These are phyloP conservation scores for Populus ilicifolia DNA, from an alignment of 345 rosid species.

Conservation along the genomic window DNA sequence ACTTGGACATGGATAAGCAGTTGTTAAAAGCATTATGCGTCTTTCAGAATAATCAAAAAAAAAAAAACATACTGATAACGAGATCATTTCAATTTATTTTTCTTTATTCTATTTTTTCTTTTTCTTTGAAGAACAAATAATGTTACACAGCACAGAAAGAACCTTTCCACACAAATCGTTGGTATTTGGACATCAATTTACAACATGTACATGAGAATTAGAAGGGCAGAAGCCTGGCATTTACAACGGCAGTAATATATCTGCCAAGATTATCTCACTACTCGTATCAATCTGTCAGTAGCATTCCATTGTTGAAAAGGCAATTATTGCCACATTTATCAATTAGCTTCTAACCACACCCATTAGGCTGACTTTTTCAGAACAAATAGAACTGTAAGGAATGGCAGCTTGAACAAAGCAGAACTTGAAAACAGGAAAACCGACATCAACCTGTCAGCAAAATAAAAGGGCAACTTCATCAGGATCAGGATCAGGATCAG, in stretches of 20 bases:
- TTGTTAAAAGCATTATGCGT: not conserved
- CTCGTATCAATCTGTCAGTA: constrained; percentile 53
- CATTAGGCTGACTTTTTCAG: constrained; percentile 21
- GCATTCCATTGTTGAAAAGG: constrained; percentile 24
- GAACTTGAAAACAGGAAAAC: constrained; percentile 12
- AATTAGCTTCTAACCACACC: constrained; percentile 42
- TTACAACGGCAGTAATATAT: constrained; percentile 17
- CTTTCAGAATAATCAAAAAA: not conserved
- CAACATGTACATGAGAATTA: constrained; percentile 62
- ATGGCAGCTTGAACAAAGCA: not conserved
- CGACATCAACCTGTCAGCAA: constrained; percentile 44
- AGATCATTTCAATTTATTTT: not conserved
- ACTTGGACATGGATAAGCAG: not conserved
- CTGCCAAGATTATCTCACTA: constrained; percentile 19
- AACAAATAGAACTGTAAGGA: not conserved
- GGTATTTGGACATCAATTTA: constrained; percentile 52
- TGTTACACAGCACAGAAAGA: constrained; percentile 52
- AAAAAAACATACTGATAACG: not conserved
- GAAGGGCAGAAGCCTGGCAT: constrained; percentile 31
- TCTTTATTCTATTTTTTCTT: constrained; percentile 14
- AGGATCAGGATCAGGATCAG: not conserved
- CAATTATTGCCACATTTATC: constrained; percentile 16
- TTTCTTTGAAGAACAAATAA: constrained; percentile 50
- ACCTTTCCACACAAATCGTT: constrained; percentile 53
- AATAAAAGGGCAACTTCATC: constrained; percentile 3